Conservation (phyloP, 2,329 filamentous ascomycete species). For the Tolypocladium capitatum region DNA sequence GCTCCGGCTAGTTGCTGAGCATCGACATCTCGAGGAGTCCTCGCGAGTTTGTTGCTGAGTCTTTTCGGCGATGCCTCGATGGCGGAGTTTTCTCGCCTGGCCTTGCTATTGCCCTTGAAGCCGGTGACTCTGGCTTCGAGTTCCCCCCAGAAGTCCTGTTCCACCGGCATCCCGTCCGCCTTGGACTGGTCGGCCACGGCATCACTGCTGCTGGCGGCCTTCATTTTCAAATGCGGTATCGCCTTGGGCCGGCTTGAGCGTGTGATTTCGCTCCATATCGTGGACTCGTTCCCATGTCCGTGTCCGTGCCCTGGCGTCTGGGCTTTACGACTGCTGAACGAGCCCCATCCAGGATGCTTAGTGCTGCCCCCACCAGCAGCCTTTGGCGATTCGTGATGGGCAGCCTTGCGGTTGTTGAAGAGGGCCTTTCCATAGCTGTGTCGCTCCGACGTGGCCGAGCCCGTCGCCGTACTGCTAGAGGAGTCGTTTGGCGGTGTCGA, state of each 20-base stretch:
- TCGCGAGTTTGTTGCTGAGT: not conserved
- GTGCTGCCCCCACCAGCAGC: not conserved
- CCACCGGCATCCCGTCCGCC: not conserved
- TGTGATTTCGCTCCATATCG: conserved; percentile 7
- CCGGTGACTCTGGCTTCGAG: conserved; percentile 9
- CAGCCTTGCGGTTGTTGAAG: not conserved
- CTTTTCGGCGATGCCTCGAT: not conserved
- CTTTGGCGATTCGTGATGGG: not conserved
- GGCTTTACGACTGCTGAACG: conserved; percentile 9
- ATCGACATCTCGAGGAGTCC: not conserved
- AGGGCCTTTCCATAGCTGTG: not conserved
- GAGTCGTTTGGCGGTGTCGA: not conserved
- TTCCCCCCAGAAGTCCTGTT: conserved; percentile 13
- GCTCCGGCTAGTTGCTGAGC: not conserved
- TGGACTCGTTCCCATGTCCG: conserved; percentile 6
- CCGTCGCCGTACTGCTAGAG: not conserved
- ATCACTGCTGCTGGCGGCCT: not conserved
- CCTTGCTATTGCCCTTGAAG: conserved; percentile 5
- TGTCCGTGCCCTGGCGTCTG: conserved; percentile 3
- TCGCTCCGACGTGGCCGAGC: not conserved
- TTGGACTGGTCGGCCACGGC: not conserved
- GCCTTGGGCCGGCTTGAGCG: conserved; percentile 1
- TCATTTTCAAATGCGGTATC: not conserved
- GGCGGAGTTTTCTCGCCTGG: not conserved
- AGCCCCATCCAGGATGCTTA: conserved; percentile 8